Conservation (phyloP, 2,329 filamentous ascomycete genomes). For the Purpureocillium lavendulum region DNA sequence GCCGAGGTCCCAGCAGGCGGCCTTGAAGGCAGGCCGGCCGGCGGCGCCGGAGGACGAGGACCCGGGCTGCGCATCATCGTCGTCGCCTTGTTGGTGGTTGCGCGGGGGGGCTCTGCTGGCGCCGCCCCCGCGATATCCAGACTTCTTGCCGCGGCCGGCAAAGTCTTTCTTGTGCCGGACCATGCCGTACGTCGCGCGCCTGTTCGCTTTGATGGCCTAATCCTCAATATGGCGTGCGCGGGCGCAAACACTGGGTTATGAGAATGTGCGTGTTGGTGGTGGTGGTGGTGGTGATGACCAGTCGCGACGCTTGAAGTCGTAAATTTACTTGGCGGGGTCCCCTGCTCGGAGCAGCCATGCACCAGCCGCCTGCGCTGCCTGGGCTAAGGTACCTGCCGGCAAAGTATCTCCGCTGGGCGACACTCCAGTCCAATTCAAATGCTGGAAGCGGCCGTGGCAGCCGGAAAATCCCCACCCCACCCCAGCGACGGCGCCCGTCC, state of each 20-base stretch:
- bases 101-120: constrained; percentile 39
- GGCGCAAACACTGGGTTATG: too few relatives aligned
- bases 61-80: constrained; percentile 17
- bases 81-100: constrained; percentile 27
- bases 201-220: too few relatives aligned
- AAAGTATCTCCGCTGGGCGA: too few relatives aligned
- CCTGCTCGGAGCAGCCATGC: too few relatives aligned
- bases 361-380: too few relatives aligned
- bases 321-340: too few relatives aligned
- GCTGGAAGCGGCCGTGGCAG: too few relatives aligned
- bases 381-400: too few relatives aligned
- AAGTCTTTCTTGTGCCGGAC: constrained; percentile 93
- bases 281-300: not conserved
- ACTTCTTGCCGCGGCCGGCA: constrained; percentile 66
- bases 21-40: constrained; percentile 61
- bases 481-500: too few relatives aligned
- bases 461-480: too few relatives aligned
- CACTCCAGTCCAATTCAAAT: too few relatives aligned
- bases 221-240: too few relatives aligned
- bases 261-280: constrained; percentile 4
- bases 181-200: constrained; percentile 47
- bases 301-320: not conserved
- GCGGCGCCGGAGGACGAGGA: constrained; percentile 14
- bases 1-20: constrained; percentile 94
- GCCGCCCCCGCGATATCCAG: constrained; percentile 47